These are phyloP conservation scores for Cyamopsis tetragonoloba DNA, from an alignment of 306 rosid species.

Conservation along the genomic window DNA sequence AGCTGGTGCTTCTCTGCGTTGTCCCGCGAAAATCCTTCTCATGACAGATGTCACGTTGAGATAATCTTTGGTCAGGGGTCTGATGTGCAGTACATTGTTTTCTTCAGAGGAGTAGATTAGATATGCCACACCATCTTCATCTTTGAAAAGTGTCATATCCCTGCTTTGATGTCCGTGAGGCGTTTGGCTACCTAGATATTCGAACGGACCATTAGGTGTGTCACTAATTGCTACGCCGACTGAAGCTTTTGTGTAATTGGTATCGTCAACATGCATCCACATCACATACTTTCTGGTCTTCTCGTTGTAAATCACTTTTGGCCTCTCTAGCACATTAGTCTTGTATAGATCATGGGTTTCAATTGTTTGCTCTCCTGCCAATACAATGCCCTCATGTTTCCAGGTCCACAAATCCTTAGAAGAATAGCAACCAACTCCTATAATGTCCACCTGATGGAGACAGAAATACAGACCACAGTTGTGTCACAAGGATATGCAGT, in stretches of 20 bases:
- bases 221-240: slow-evolving; percentile 76
- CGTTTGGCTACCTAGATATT: slow-evolving; percentile 71
- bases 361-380: slow-evolving; percentile 60
- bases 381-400: slow-evolving; percentile 87
- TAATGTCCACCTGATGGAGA: slow-evolving; percentile 70
- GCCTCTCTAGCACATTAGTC: slow-evolving; percentile 93
- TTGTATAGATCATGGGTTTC: slow-evolving; percentile 81
- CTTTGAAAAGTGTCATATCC: slow-evolving; percentile 91
- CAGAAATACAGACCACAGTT: background rate
- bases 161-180: slow-evolving; percentile 87
- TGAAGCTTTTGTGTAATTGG: slow-evolving; percentile 84
- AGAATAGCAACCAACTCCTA: slow-evolving; percentile 95
- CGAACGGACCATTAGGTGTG: slow-evolving; percentile 74
- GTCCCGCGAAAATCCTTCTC: slow-evolving; percentile 73
- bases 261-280: slow-evolving; percentile 97
- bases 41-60: slow-evolving; percentile 49
- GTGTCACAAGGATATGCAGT: background rate
- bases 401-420: slow-evolving; percentile 92
- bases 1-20: slow-evolving; percentile 91
- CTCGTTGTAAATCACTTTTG: slow-evolving; percentile 80
- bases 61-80: slow-evolving; percentile 74
- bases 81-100: slow-evolving; percentile 77
- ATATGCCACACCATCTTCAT: slow-evolving; percentile 77
- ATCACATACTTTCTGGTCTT: slow-evolving; percentile 81
- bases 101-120: slow-evolving; percentile 82